phyloP scores from a whole-genome alignment of 202 grass and related monocot genomes.

The Bolboschoenoplectus hybrid region DNA sequence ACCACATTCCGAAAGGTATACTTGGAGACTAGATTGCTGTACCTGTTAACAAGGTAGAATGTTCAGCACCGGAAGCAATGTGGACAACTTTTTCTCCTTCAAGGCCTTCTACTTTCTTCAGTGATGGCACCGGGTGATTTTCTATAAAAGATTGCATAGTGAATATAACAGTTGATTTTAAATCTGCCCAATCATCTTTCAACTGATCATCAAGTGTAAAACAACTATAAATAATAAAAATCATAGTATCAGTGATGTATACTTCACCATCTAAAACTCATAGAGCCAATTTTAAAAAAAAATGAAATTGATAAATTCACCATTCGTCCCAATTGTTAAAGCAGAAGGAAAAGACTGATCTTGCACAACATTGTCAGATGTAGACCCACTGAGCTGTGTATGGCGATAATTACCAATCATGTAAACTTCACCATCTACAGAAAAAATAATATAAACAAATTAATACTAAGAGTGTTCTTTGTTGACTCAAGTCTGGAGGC shows the following conservation, averaged over 20 bases:
- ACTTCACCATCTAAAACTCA: background rate
- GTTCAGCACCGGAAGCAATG: conserved; percentile 82
- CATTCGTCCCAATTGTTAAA: conserved; percentile 46
- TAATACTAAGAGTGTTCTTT: conserved; percentile 29
- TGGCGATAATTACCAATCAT: conserved; percentile 82
- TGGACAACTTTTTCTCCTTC: conserved; percentile 49
- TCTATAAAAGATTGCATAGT: conserved; percentile 27
- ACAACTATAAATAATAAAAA: background rate
- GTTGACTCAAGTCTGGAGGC: background rate
- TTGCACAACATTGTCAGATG: conserved; percentile 26
- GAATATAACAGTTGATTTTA: conserved; percentile 10
- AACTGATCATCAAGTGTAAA: background rate
- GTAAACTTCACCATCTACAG: conserved; percentile 64
- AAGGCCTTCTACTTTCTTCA: conserved; percentile 48
- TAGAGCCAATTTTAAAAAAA: background rate
- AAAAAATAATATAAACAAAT: conserved; percentile 13
- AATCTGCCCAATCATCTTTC: background rate
- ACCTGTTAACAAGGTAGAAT: conserved; percentile 83
- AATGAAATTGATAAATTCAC: conserved; percentile 38
- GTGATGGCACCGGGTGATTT: conserved; percentile 13
- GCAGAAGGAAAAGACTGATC: conserved; percentile 35
- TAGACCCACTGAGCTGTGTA: conserved; percentile 39
- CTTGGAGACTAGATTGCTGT: conserved; percentile 17
- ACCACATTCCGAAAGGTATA: background rate
- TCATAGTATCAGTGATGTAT: background rate